Evolutionary conservation across 306 rosid genomes (phyloP).

Genomic region (Albizia julibrissin): DNA sequence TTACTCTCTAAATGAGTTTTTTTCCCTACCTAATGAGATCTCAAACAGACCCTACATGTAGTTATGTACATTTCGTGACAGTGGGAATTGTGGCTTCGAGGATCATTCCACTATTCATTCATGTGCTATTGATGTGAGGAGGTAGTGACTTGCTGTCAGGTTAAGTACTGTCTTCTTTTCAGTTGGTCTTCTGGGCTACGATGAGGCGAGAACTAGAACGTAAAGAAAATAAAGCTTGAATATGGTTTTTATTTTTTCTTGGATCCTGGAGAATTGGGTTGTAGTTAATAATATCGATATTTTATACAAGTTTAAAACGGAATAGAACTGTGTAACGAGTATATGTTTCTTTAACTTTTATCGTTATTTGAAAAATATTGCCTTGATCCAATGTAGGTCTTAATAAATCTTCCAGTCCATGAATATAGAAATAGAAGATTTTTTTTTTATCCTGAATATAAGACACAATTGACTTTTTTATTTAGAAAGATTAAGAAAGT

Average conservation of each 20-base stretch:
- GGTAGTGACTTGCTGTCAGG: neutral
- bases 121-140: neutral
- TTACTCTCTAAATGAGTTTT: no score
- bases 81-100: neutral
- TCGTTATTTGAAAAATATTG: neutral
- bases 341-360: no score
- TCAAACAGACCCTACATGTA: no score
- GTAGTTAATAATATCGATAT: neutral
- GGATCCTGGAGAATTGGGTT: neutral
- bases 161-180: neutral
- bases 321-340: no score
- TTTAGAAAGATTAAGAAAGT: no score
- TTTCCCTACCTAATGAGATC: no score
- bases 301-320: neutral
- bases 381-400: neutral
- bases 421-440: no score
- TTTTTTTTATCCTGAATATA: no score
- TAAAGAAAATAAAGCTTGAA: neutral
- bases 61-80: neutral
- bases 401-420: no score
- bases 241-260: no score
- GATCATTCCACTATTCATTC: neutral
- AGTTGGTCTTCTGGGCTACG: neutral
- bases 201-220: neutral
- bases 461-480: accelerated